Evolutionary conservation across 2,329 filamentous ascomycete genomes (phyloP).

Genomic region (Diaporthe amygdali): DNA sequence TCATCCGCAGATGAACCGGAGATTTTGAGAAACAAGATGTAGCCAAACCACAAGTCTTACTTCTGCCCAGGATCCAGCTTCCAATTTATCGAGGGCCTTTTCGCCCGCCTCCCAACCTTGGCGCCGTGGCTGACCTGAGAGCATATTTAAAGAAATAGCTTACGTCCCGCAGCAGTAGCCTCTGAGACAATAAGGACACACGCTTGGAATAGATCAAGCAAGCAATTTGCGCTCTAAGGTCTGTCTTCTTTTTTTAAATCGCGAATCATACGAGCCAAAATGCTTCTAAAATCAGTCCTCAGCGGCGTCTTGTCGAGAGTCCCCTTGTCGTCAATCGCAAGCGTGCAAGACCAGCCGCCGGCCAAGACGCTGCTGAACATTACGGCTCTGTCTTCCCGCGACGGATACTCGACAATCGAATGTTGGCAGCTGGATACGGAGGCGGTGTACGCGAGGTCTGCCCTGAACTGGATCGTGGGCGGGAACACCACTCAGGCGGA

Average conservation of each 20-base stretch:
- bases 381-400: slow-evolving; percentile 34
- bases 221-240: not conserved
- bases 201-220: no score
- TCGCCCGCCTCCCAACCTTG: not conserved
- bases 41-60: not conserved
- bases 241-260: not conserved
- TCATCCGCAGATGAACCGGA: not conserved
- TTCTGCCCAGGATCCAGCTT: not conserved
- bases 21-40: no score
- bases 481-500: slow-evolving; percentile 33
- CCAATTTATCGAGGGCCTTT: not conserved
- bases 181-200: not conserved
- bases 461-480: slow-evolving; percentile 36
- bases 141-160: not conserved
- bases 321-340: not conserved
- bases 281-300: not conserved
- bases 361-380: slow-evolving; percentile 31
- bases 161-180: not conserved
- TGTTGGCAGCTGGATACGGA: slow-evolving; percentile 35
- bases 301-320: not conserved
- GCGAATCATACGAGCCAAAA: not conserved
- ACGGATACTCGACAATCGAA: slow-evolving; percentile 35
- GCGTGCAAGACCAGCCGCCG: not conserved
- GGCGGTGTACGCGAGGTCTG: slow-evolving; percentile 35
- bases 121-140: not conserved